Conservation (phyloP, 805 yeast species). For the Saturnispora ahearnii region DNA sequence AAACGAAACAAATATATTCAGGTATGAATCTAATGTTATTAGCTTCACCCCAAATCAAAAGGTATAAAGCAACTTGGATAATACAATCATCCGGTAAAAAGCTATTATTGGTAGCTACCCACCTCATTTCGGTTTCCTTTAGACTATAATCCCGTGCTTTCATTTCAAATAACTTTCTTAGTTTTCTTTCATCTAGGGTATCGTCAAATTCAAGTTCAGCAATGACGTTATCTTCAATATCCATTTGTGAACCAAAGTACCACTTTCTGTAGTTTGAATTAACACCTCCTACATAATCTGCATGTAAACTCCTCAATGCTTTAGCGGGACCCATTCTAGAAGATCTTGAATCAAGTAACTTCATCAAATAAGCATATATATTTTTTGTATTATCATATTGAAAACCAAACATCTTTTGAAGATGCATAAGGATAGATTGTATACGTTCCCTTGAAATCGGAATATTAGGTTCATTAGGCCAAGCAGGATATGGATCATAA, state of each 20-base stretch:
- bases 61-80: slow-evolving; percentile 57
- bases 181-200: slow-evolving; percentile 22
- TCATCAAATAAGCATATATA: slow-evolving; percentile 57
- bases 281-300: slow-evolving; percentile 66
- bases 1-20: slow-evolving; percentile 77
- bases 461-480: slow-evolving; percentile 33
- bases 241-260: slow-evolving; percentile 70
- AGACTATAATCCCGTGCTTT: slow-evolving; percentile 22
- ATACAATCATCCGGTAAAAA: slow-evolving; percentile 46
- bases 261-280: slow-evolving; percentile 64
- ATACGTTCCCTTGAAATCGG: slow-evolving; percentile 49
- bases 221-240: slow-evolving; percentile 32
- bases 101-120: slow-evolving; percentile 44
- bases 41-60: slow-evolving; percentile 86
- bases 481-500: slow-evolving; percentile 47
- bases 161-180: slow-evolving; percentile 5
- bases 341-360: slow-evolving; percentile 58
- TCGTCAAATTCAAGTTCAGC: slow-evolving; percentile 32
- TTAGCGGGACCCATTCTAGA: slow-evolving; percentile 49
- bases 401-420: slow-evolving; percentile 54
- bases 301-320: slow-evolving; percentile 56
- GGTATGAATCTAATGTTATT: slow-evolving; percentile 82
- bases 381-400: slow-evolving; percentile 57
- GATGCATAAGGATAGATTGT: slow-evolving; percentile 43
- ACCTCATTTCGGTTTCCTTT: slow-evolving; percentile 38